These are phyloP conservation scores for Microsporum ferrugineum DNA, from an alignment of 2,329 filamentous ascomycete species.

Conservation along the genomic window DNA sequence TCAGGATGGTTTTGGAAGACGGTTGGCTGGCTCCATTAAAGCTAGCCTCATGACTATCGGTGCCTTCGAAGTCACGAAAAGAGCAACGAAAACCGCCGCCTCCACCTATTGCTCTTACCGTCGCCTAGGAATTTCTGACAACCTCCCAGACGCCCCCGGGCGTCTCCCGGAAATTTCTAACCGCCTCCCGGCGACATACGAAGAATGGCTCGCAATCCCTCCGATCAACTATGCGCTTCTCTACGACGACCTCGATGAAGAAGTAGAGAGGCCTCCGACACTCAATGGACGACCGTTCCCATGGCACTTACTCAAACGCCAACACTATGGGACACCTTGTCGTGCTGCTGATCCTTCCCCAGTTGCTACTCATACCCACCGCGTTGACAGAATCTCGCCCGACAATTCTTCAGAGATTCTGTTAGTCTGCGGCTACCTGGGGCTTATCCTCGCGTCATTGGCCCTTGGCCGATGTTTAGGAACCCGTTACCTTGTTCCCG, in stretches of 20 bases:
- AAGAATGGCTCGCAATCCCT: background rate
- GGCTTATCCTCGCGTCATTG: background rate
- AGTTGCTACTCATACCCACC: background rate
- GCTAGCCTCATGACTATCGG: background rate
- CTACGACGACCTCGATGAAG: background rate
- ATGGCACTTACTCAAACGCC: background rate
- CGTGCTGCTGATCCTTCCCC: background rate
- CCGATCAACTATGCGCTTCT: background rate
- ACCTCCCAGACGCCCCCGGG: background rate
- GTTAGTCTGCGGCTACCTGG: background rate
- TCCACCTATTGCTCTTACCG: background rate
- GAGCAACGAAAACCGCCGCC: background rate
- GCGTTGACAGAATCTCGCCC: background rate
- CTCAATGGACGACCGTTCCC: background rate
- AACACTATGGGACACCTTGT: background rate
- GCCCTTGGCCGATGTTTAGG: background rate
- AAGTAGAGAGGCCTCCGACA: background rate
- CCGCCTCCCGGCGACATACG: background rate
- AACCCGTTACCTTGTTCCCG: background rate
- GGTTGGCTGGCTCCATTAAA: background rate
- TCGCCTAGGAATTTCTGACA: background rate
- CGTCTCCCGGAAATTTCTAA: background rate
- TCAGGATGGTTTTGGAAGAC: conserved; percentile 12
- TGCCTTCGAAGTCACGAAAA: background rate
- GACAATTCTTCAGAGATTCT: background rate